Evolutionary conservation across 352 stramenopile genomes (phyloP).

Genomic region (Globisporangium middletonii): DNA sequence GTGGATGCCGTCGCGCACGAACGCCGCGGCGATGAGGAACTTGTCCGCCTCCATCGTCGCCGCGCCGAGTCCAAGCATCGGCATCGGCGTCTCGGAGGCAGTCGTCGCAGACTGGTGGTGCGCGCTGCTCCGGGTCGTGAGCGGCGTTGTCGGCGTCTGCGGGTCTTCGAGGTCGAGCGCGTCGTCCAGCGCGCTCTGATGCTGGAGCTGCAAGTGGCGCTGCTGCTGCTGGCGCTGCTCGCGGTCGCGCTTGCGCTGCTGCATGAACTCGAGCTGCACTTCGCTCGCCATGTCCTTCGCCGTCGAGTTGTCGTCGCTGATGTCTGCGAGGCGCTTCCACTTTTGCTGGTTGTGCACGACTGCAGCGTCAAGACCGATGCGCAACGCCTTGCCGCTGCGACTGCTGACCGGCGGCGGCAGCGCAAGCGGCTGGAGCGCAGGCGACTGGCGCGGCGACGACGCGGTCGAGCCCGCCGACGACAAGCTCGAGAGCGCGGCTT

Average conservation of each 20-base stretch:
- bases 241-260: conserved; percentile 22
- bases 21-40: conserved; percentile 69
- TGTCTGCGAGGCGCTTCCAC: conserved; percentile 72
- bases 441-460: conserved; percentile 2
- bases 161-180: not conserved
- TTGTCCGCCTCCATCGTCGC: conserved; percentile 46
- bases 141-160: not conserved
- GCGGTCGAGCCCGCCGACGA: conserved; percentile 6
- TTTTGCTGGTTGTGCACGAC: conserved; percentile 79
- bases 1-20: conserved; percentile 78
- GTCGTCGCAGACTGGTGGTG: not conserved
- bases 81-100: not conserved
- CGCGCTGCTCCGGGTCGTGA: not conserved
- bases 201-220: conserved; percentile 21
- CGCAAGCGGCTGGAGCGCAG: not conserved
- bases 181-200: not conserved
- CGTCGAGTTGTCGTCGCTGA: conserved; percentile 73
- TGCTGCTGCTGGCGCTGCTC: conserved; percentile 33
- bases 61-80: not conserved
- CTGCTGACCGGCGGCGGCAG: not conserved
- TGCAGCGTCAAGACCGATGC: conserved; percentile 55
- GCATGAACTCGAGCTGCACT: conserved; percentile 66
- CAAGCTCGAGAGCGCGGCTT: conserved; percentile 7
- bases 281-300: conserved; percentile 83
- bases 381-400: conserved; percentile 17